phyloP scores from a whole-genome alignment of 371 early-diverging fungal genomes.

The Apophysomyces variabilis region DNA sequence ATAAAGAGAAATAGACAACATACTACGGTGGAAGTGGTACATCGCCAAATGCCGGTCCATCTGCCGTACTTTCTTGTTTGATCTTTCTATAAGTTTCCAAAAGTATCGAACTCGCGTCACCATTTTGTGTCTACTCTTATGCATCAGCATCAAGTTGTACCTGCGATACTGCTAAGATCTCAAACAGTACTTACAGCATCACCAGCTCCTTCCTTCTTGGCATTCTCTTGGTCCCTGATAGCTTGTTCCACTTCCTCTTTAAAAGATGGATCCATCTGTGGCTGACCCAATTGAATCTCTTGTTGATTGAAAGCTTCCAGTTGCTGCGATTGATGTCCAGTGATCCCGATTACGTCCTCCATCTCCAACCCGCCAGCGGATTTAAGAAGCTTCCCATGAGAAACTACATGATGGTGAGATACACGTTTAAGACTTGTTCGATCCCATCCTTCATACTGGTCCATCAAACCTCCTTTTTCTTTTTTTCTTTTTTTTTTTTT shows the following conservation, averaged over 20 bases:
- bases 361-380: conserved; percentile 39
- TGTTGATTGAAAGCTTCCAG: conserved; percentile 81
- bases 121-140: conserved; percentile 19
- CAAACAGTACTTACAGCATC: neutral
- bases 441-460: neutral
- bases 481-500: too few relatives aligned
- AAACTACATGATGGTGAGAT: conserved; percentile 15
- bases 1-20: conserved; percentile 23
- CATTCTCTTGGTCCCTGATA: conserved; percentile 35
- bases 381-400: conserved; percentile 31
- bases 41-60: conserved; percentile 49
- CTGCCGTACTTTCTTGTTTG: conserved; percentile 38
- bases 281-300: conserved; percentile 40
- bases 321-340: conserved; percentile 77
- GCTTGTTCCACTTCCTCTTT: conserved; percentile 48
- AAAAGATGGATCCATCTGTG: conserved; percentile 42
- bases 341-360: conserved; percentile 77
- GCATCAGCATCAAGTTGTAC: neutral
- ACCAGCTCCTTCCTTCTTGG: conserved; percentile 21
- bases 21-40: conserved; percentile 78
- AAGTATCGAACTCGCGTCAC: conserved; percentile 27
- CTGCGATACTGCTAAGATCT: conserved; percentile 2
- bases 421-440: neutral
- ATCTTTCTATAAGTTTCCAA: conserved; percentile 52
- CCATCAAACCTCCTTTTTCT: neutral